Evolutionary conservation across 2,329 filamentous ascomycete species (phyloP).

Genomic region (Verticillium klebahnii): DNA sequence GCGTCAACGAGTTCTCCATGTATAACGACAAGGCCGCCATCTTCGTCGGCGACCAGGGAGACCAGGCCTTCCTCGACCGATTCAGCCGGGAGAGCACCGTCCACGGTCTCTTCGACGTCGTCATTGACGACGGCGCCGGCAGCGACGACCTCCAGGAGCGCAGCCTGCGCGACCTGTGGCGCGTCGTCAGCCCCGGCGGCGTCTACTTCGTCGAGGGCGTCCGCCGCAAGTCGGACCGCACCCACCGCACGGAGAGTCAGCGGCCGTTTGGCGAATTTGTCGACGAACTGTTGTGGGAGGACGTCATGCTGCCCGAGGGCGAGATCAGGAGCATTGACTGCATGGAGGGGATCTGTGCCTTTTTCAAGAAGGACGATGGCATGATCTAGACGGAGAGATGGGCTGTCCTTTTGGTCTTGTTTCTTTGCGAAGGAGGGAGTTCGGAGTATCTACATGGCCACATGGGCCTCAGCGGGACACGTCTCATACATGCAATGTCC

Average conservation of each 20-base stretch:
- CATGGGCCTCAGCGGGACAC: not conserved
- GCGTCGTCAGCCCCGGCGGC: conserved; percentile 27
- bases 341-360: conserved; percentile 21
- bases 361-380: conserved; percentile 18
- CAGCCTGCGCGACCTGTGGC: conserved; percentile 29
- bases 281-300: conserved; percentile 18
- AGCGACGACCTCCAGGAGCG: conserved; percentile 33
- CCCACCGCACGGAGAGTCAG: conserved; percentile 14
- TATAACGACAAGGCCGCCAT: conserved; percentile 30
- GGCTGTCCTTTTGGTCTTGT: not conserved
- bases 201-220: conserved; percentile 30
- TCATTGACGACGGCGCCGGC: conserved; percentile 30
- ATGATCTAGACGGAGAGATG: not conserved
- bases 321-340: conserved; percentile 22
- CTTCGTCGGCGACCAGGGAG: conserved; percentile 33
- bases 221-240: conserved; percentile 20
- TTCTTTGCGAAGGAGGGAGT: not conserved
- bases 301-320: conserved; percentile 15
- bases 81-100: conserved; percentile 22
- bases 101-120: conserved; percentile 29
- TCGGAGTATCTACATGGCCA: not conserved
- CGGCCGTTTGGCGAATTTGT: conserved; percentile 21
- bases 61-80: conserved; percentile 26
- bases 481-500: not conserved
- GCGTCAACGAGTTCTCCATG: conserved; percentile 27